Evolutionary conservation across 2,329 filamentous ascomycete species (phyloP), one percentile per base, ranked within the genome.

Genomic region (Rasamsonia emersonii): DNA sequence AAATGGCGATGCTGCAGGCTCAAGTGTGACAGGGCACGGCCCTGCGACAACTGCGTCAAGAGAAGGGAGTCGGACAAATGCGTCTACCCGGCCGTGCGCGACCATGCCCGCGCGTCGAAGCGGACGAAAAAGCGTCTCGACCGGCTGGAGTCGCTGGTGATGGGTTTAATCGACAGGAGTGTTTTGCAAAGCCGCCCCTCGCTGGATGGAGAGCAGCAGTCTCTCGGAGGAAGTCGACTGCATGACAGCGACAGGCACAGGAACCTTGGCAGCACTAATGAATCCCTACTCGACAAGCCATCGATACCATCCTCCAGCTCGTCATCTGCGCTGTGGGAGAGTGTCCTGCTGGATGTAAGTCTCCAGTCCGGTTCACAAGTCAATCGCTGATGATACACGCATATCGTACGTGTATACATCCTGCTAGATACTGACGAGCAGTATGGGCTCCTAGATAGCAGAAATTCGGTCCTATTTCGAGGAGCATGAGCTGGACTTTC

Each of bases 11-110:
- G 13, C 8, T 11, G 3, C 15, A 38, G 35, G 21, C 31, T 38
- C 18, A 38, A 38, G 28, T 38, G 35, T 25, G 35, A 38, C 11
- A 19, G 35, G 16, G 35, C 31, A 8, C 17, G 35, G 13, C 35
- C 35, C 14, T 38, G 35, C 19, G 35, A 38, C 28, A 38, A 38
- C 28, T 38, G 35, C 24, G 19, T 38, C 18, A 38, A 38, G 28
- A 27, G 35, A 15, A 27, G 35, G 8, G 35, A 38, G 32, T 31
- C 23, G 28, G 35, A 34, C 18, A 34, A 23, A 8, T 38, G 35
- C 15, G 23, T 31, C 13, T 38, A 38, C 28, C 35, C 35, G 24
- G 23, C 24, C 15, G 16, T 24, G 11, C 35, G 28, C 23, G 35
- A 38, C 19, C 35, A 38, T 31, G 31, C 35, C 19, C 35, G 35